Evolutionary conservation across 192 early-diverging fungal genomes (phyloP), one percentile per base, ranked within the genome.

Genomic region (Backusella westeae): DNA sequence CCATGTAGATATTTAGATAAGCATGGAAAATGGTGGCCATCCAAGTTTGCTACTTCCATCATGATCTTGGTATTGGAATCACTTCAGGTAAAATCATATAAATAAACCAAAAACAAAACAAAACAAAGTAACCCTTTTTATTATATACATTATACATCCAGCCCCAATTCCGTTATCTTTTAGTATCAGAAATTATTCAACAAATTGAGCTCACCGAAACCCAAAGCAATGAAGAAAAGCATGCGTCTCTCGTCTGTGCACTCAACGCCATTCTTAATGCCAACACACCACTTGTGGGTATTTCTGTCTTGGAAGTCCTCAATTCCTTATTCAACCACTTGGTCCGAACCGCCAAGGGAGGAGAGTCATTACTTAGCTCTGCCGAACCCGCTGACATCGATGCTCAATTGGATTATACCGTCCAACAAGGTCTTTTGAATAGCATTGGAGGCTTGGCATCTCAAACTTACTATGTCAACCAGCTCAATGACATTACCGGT

Each of bases 401-500:
- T 1, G 17, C 15, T 0, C 44, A 29, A 35, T 65, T 74, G 17
- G 72, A 74, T 14, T 77, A 81, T 63, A 69, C 72, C 34, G 59
- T 81, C 1, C 71, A 77, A 19, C 49, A 74, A 39, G 76, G 76
- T 7, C 52, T 81, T 44, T 34, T 67, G 23, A 71, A 81, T 63
- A 66, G 67, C 19, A 81, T 81, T 41, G 75, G 71, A 53, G 87
- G 87, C 8, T 74, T 89, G 63, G 85, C 84, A 5, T 85, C 81
- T 1, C 88, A 89, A 35, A 87, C 85, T 23, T 89, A 89, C 39
- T 89, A 89, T 70, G 78, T 83, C 1, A 87, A 87, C 67, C 88
- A 89, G 73, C 67, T 88, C 4, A 82, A 84, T 49, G 87, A 89
- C 63, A 89, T 89, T 19, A 84, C 87, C 23, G 84, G 84, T 26